These are phyloP conservation scores for Amanita inopinata DNA, from an alignment of 768 basidiomycete genomes.

Conservation along the genomic window DNA sequence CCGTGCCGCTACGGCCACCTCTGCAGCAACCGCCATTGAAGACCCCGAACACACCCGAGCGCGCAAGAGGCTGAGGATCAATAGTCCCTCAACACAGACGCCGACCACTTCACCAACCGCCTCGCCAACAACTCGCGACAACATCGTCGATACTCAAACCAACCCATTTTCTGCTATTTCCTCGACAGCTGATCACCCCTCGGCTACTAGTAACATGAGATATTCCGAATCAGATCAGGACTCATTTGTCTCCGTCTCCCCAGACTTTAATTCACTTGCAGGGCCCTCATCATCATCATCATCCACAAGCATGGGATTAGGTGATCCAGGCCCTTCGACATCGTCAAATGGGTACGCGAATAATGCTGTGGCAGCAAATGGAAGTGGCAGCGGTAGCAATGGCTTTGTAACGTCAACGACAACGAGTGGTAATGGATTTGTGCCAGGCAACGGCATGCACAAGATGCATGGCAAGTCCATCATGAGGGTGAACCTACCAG, in stretches of 20 bases:
- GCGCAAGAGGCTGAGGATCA: conserved; percentile 63
- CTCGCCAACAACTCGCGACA: conserved; percentile 21
- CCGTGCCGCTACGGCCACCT: conserved; percentile 15
- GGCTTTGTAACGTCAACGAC: conserved; percentile 22
- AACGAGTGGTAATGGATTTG: conserved; percentile 25
- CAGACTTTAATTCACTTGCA: conserved; percentile 32
- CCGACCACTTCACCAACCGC: conserved; percentile 14
- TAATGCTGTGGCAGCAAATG: conserved; percentile 33
- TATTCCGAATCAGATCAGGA: conserved; percentile 40
- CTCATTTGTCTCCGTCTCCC: conserved; percentile 34
- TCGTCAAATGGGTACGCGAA: conserved; percentile 13
- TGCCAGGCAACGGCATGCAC: conserved; percentile 37
- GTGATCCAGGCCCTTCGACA: conserved; percentile 16
- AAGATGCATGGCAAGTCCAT: conserved; percentile 41
- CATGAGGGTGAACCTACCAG: conserved; percentile 57
- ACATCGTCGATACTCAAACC: conserved; percentile 16
- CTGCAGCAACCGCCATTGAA: conserved; percentile 12
- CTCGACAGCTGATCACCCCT: conserved; percentile 18
- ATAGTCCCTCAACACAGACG: conserved; percentile 24
- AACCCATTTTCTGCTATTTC: conserved; percentile 17
- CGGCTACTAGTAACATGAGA: conserved; percentile 31
- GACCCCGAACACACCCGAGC: conserved; percentile 46
- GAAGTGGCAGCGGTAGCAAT: conserved; percentile 30
- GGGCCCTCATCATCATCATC: conserved; percentile 27
- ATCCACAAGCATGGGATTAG: neutral